Percentiles rank a stretch among this genome's conserved stretches.
These are phyloP conservation scores for Catenaria anguillulae DNA, from an alignment of 371 early-diverging fungal species.

Conservation along the genomic window DNA sequence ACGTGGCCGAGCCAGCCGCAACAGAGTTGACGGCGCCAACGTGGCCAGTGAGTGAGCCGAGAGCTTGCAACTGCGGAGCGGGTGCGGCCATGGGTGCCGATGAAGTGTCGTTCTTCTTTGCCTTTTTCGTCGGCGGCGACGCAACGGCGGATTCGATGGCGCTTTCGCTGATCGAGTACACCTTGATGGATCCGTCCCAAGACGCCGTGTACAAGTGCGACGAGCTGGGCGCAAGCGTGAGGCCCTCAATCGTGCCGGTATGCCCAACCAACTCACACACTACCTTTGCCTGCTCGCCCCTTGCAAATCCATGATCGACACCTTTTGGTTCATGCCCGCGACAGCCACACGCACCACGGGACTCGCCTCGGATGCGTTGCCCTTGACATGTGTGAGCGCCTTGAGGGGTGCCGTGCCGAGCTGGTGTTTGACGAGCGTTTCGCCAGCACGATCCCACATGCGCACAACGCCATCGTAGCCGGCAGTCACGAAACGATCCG, in stretches of 20 bases:
- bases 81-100: not conserved
- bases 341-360: not conserved
- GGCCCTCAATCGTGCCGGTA: conserved; percentile 29
- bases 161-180: conserved; percentile 45
- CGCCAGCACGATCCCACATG: conserved; percentile 63
- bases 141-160: conserved; percentile 8
- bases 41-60: conserved; percentile 48
- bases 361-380: not conserved
- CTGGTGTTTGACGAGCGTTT: not conserved
- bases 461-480: conserved; percentile 74
- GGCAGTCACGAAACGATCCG: conserved; percentile 41
- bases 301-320: not conserved
- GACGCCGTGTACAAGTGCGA: conserved; percentile 57
- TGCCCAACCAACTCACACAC: conserved; percentile 5
- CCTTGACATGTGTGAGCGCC: not conserved
- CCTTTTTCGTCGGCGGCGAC: conserved; percentile 19
- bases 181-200: conserved; percentile 55
- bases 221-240: conserved; percentile 28
- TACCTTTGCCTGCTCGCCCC: not conserved
- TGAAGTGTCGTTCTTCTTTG: not conserved
- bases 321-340: conserved; percentile 1
- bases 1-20: conserved; percentile 22
- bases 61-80: conserved; percentile 7
- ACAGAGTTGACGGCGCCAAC: conserved; percentile 52
- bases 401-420: not conserved